Base-by-base conservation (phyloP, 2,329 filamentous ascomycete genomes). In the Talaromyces atroroseus region DNA sequence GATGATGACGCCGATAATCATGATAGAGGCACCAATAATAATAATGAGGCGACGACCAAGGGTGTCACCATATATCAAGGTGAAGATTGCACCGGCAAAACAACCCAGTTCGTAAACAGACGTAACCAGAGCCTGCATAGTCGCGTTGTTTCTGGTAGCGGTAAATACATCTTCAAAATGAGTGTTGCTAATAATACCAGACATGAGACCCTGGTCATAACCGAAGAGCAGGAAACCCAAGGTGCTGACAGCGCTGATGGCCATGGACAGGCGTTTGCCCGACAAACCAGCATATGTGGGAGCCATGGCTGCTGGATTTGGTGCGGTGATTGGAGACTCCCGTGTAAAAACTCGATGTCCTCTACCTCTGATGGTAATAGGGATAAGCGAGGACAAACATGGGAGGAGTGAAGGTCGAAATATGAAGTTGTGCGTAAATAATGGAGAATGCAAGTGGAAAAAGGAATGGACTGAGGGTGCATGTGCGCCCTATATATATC, bases 191-290 rank as follows among this genome's bases (percentile, higher is more conserved):
- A 87, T 86, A 89, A 83, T 83, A 61, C 82, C 82, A 23, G 81
- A 84, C 82, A 85, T 85, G 64, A 85, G 82, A 65, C 82, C 82
- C 66, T 85, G 82, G 66, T 85, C 82, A 72, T 85, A 85, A 52
- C 82, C 82, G 69, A 86, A 86, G 45, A 86, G 72, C 62, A 85
- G 85, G 46, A 86, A 83, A 32, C 83, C 82, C 29, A 66, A 84
- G 0, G 84, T 86, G 3, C 84, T 58, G 18, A 69, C 66, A 42
- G 67, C 62, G 18, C 63, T 65, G 34, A 69, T 56, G 51, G 68
- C 69, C 58, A 69, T 62, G 53, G 56, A 57, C 23, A 60, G 11
- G 38, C 72, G 74, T 62, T 74, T 77, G 67, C 85, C 85, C 36
- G 78, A 80, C 58, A 86, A 74, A 69, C 84, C 83, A 67, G 81